Evolutionary conservation across 306 rosid species (phyloP), one percentile per base, ranked within the genome.

Genomic region (Castanea mollissima): DNA sequence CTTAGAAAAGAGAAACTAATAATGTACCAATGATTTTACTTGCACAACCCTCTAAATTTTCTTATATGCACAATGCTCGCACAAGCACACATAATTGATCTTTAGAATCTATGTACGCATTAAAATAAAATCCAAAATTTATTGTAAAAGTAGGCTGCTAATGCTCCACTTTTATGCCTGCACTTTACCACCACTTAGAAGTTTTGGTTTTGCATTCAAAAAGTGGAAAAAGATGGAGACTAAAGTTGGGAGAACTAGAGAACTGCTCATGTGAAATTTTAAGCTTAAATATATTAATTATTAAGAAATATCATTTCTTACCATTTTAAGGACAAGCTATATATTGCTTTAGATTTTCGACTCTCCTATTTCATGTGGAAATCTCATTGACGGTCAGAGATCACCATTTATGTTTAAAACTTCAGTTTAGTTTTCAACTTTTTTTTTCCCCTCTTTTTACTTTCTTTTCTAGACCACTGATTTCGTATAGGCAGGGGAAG

Each of bases 401-500:
- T 59, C 65, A 21, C 65, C 65, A 59, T 16, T 12, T 11, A 49
- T 49, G 54, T 49, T 49, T 49, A 9, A 23, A 60, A 60, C 5
- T 14, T 27, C 41, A 18, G 14, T 15, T 29, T 4, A 63, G 44
- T 34, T 63, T 63, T 63, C 69, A 34, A 34, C 25, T 18, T 16
- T 16, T 4, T 63, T 27, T 13, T 3, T 6, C 2, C 31, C 6
- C 2, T 14, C 12, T 9, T 59, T 59, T n/a, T 8, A 14, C 25
- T 67, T 67, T 32, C 51, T 19, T 16, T 7, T 81, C 69, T 75
- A 74, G 65, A 74, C 77, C 71, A 79, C 77, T 82, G 86, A 78
- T 89, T 87, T 84, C 94, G 90, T 90, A 84, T 84, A 74, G 62
- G 79, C 27, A 63, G 74, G 83, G 94, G 89, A 92, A 88, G 90